These are phyloP conservation scores for Pelargonium exstipulatum DNA, from an alignment of 441 rosid genomes.

Conservation along the genomic window DNA sequence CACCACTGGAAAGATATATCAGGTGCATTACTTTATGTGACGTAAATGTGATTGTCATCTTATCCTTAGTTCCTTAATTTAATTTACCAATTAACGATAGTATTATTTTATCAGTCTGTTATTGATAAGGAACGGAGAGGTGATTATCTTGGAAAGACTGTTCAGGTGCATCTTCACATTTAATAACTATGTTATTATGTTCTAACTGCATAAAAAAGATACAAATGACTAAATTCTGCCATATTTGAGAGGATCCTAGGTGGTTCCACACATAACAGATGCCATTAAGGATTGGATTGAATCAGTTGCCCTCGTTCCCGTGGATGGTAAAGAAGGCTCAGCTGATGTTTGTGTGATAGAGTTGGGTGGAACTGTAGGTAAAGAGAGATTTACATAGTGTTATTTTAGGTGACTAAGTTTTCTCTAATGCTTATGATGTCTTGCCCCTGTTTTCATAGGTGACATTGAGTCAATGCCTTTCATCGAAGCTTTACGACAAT, in stretches of 20 bases:
- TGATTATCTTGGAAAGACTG: constrained; percentile 71
- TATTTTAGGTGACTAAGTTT: constrained; percentile 2
- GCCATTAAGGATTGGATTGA: constrained; percentile 62
- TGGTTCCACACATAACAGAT: constrained; percentile 70
- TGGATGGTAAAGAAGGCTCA: constrained; percentile 61
- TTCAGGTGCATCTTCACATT: constrained; percentile 42
- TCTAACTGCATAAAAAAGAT: constrained; percentile 16
- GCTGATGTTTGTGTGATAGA: constrained; percentile 73
- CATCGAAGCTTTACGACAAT: constrained; percentile 67
- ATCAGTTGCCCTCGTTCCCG: constrained; percentile 56
- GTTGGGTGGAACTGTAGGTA: constrained; percentile 71
- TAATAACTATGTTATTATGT: neutral
- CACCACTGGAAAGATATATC: constrained; percentile 74
- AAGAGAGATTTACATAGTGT: constrained; percentile 27
- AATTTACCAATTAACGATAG: constrained; percentile 7
- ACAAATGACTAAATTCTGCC: constrained; percentile 1
- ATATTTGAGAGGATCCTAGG: constrained; percentile 32
- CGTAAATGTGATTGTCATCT: neutral
- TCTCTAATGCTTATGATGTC: constrained; percentile 12
- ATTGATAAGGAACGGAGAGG: constrained; percentile 73
- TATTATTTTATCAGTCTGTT: constrained; percentile 46
- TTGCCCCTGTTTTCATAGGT: constrained; percentile 25
- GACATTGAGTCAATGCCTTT: constrained; percentile 73
- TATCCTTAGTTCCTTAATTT: constrained; percentile 9
- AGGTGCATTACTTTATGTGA: constrained; percentile 34